These are phyloP conservation scores for Solanum sparsipilum DNA, from an alignment of 257 asterid genomes.

Conservation along the genomic window DNA sequence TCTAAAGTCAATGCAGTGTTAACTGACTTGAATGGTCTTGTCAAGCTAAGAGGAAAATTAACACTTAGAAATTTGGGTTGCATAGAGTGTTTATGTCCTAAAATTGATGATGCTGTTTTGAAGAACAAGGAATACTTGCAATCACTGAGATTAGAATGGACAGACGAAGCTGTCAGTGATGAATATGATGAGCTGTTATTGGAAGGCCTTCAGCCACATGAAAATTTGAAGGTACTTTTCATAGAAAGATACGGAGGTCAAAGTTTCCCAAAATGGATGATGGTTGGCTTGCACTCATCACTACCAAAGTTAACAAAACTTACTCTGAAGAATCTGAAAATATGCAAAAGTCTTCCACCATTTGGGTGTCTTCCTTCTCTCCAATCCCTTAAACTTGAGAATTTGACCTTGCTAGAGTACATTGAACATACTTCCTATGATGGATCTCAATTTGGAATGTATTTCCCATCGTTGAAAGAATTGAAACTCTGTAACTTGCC, in stretches of 20 bases:
- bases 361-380: background rate
- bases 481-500: background rate
- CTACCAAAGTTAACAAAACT: background rate
- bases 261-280: background rate
- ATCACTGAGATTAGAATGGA: slow-evolving; percentile 8
- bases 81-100: background rate
- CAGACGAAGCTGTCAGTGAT: background rate
- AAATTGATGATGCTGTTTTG: background rate
- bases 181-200: background rate
- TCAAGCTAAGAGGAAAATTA: slow-evolving; percentile 1
- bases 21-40: background rate
- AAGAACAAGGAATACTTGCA: slow-evolving; percentile 9
- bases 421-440: background rate
- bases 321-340: background rate
- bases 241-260: background rate
- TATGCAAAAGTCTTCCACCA: background rate
- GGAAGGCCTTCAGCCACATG: slow-evolving; percentile 3
- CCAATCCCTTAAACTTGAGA: background rate
- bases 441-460: background rate
- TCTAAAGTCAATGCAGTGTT: slow-evolving; percentile 2
- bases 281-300: background rate
- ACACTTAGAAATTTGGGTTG: background rate
- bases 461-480: background rate
- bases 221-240: background rate
- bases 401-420: background rate